Evolutionary conservation across 371 early-diverging fungal genomes (phyloP).

Genomic region (Rhizopus microsporus): DNA sequence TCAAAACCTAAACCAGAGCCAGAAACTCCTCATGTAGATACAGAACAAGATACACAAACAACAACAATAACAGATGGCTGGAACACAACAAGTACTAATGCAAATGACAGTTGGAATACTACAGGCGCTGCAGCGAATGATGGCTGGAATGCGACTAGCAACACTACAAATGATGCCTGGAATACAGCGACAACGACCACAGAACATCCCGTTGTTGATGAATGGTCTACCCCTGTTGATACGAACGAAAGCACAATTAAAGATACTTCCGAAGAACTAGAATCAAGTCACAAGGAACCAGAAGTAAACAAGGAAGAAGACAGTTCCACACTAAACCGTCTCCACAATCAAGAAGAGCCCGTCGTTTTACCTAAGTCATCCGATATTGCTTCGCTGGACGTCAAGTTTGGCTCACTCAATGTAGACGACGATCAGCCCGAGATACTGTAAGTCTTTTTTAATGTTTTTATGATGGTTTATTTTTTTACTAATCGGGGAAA

Average conservation of each 20-base stretch:
- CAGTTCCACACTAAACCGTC: constrained; percentile 44
- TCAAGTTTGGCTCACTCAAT: constrained; percentile 81
- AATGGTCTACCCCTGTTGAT: constrained; percentile 29
- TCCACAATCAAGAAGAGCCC: constrained; percentile 79
- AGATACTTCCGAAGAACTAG: constrained; percentile 4
- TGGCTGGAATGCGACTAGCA: constrained; percentile 17
- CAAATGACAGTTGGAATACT: constrained; percentile 24
- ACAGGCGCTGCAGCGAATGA: constrained; percentile 2
- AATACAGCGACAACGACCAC: constrained; percentile 24
- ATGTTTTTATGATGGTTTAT: background rate
- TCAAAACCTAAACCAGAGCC: constrained; percentile 51
- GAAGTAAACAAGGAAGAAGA: constrained; percentile 9
- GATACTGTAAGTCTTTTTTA: constrained; percentile 16
- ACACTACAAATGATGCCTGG: constrained; percentile 26
- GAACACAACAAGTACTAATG: constrained; percentile 13
- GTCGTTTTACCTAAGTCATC: constrained; percentile 82
- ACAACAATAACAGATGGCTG: constrained; percentile 21
- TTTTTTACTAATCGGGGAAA: background rate
- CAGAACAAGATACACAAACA: constrained; percentile 11
- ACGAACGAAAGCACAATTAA: constrained; percentile 5
- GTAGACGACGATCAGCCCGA: constrained; percentile 43
- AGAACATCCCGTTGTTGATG: constrained; percentile 17
- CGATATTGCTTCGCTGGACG: constrained; percentile 63
- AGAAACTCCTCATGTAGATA: constrained; percentile 18
- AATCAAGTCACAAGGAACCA: constrained; percentile 8